Conservation (phyloP, 768 basidiomycete species). For the Tricholoma bakamatsutake region DNA sequence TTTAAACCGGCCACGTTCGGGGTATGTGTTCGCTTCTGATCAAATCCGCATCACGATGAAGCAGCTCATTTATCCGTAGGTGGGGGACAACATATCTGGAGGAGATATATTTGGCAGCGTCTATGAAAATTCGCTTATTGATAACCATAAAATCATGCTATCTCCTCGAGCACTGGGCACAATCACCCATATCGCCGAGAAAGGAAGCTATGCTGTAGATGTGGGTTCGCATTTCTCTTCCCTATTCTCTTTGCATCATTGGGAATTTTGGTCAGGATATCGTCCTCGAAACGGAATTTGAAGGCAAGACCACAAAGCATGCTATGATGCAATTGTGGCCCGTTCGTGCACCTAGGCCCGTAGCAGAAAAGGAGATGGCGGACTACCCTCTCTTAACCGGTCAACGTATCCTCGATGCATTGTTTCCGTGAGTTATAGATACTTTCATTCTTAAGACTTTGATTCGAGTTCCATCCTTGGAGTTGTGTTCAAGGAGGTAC, state of each 20-base stretch:
- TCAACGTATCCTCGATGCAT: constrained; percentile 92
- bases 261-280: constrained; percentile 56
- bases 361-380: constrained; percentile 92
- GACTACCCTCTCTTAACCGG: constrained; percentile 91
- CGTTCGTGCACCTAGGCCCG: constrained; percentile 94
- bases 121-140: constrained; percentile 94
- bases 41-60: constrained; percentile 2
- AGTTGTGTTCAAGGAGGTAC: constrained; percentile 97
- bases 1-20: constrained; percentile 82
- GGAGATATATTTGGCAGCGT: constrained; percentile 95
- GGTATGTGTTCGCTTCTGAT: constrained; percentile 29
- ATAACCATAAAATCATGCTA: constrained; percentile 97
- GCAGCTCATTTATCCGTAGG: constrained; percentile 37
- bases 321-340: constrained; percentile 99
- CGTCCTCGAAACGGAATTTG: constrained; percentile 95
- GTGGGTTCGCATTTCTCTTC: constrained; percentile 38
- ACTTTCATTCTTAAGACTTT: neutral
- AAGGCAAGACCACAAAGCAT: constrained; percentile 90
- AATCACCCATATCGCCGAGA: constrained; percentile 88
- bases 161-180: constrained; percentile 92
- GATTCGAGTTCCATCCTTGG: constrained; percentile 2
- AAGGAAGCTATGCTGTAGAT: constrained; percentile 88
- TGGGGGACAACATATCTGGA: constrained; percentile 95
- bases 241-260: neutral
- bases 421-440: constrained; percentile 74